These are phyloP conservation scores for Fusarium siculi DNA, from an alignment of 2,329 filamentous ascomycete genomes.

Conservation along the genomic window DNA sequence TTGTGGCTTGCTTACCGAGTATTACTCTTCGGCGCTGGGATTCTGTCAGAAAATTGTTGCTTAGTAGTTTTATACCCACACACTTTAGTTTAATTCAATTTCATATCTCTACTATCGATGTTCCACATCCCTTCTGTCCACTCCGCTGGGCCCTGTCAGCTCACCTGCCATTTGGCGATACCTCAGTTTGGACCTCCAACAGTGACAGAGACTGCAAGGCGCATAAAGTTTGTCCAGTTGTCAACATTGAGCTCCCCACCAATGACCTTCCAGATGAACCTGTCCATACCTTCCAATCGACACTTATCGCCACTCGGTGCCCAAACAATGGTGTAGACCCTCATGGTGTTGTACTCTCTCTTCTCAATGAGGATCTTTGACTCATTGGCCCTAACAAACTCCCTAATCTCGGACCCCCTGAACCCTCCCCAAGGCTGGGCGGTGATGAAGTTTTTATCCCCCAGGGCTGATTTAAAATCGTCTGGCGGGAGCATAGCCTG, in stretches of 20 bases:
- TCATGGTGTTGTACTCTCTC: background rate
- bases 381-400: background rate
- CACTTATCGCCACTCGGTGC: background rate
- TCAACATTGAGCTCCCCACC: background rate
- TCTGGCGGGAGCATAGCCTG: background rate
- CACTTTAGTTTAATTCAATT: rapidly evolving
- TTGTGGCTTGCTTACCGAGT: background rate
- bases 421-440: background rate
- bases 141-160: too few relatives aligned
- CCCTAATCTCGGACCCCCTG: background rate
- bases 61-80: background rate
- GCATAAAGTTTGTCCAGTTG: background rate
- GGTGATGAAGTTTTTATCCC: background rate
- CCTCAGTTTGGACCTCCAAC: background rate
- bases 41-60: rapidly evolving
- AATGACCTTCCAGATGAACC: background rate
- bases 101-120: background rate
- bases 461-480: background rate
- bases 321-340: background rate
- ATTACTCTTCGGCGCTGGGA: background rate
- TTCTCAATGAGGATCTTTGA: background rate
- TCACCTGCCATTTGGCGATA: too few relatives aligned
- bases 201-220: background rate
- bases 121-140: too few relatives aligned
- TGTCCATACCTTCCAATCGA: background rate